Percentiles rank a stretch among this genome's conserved stretches.
Evolutionary conservation across 352 stramenopile genomes (phyloP).

Genomic region (Pythium rhizo-oryzae): DNA sequence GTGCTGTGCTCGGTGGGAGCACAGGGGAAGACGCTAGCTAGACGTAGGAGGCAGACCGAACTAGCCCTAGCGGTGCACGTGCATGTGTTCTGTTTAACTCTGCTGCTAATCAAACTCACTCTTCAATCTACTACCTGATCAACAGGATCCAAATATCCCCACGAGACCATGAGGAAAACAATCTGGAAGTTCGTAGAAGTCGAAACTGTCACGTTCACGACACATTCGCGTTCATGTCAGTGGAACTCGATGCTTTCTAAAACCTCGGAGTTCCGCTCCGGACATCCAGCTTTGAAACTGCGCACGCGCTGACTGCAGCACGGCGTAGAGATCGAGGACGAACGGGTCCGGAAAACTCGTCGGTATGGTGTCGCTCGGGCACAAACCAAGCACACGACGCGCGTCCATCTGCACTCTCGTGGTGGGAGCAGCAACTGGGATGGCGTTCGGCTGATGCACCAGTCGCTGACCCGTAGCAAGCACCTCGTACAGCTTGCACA

Average conservation of each 20-base stretch:
- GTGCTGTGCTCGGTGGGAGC: neutral
- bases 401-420: neutral
- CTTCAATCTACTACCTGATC: conserved; percentile 1
- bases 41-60: conserved; percentile 6
- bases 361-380: neutral
- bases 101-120: too few relatives aligned
- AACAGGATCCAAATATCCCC: too few relatives aligned
- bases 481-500: neutral
- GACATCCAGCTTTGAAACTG: neutral
- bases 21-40: neutral
- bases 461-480: too few relatives aligned
- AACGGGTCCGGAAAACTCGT: neutral
- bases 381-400: neutral
- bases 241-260: too few relatives aligned
- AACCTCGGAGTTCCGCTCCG: too few relatives aligned
- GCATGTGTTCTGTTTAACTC: neutral
- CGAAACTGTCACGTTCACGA: too few relatives aligned
- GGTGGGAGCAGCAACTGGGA: too few relatives aligned
- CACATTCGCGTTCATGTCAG: too few relatives aligned
- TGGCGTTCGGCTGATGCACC: neutral
- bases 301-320: neutral
- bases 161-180: too few relatives aligned
- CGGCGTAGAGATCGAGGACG: neutral
- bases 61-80: neutral
- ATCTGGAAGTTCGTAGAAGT: too few relatives aligned